These are phyloP conservation scores for Leonotis leonurus DNA, from an alignment of 257 asterid genomes.

Conservation along the genomic window DNA sequence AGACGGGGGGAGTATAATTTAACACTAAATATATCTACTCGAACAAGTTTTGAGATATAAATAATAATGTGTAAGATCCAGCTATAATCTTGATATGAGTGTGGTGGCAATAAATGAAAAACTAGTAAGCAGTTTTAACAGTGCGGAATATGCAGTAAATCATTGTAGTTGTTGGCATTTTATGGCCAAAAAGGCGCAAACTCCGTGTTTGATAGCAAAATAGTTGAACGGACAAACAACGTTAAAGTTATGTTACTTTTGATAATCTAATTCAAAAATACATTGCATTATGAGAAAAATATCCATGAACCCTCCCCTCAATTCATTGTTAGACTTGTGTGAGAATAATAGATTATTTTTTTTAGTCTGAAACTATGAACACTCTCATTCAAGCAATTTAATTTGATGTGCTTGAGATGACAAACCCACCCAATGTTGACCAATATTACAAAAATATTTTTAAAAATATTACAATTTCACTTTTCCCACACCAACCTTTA, in stretches of 20 bases:
- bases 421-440: slow-evolving; percentile 12
- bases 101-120: neutral
- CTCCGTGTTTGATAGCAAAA: slow-evolving; percentile 16
- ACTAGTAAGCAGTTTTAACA: neutral
- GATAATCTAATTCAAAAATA: slow-evolving; percentile 1
- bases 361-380: slow-evolving; percentile 14
- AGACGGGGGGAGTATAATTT: too few species aligned
- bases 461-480: slow-evolving; percentile 1
- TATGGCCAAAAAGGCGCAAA: slow-evolving; percentile 10
- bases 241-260: neutral
- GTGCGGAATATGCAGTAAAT: slow-evolving; percentile 10
- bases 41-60: slow-evolving; percentile 7
- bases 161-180: neutral
- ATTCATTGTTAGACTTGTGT: too few species aligned
- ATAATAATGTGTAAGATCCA: slow-evolving; percentile 1
- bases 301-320: too few species aligned
- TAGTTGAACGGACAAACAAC: neutral
- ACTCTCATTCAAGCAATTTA: slow-evolving; percentile 16
- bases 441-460: slow-evolving; percentile 19
- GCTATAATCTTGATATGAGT: slow-evolving; percentile 2
- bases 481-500: slow-evolving; percentile 20
- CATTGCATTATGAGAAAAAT: neutral
- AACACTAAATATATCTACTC: slow-evolving; percentile 7
- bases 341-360: too few species aligned
- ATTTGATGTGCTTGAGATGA: slow-evolving; percentile 16